phyloP scores from a whole-genome alignment of 1,284 basidiomycete genomes.

The Apiotrichum brassicae region DNA sequence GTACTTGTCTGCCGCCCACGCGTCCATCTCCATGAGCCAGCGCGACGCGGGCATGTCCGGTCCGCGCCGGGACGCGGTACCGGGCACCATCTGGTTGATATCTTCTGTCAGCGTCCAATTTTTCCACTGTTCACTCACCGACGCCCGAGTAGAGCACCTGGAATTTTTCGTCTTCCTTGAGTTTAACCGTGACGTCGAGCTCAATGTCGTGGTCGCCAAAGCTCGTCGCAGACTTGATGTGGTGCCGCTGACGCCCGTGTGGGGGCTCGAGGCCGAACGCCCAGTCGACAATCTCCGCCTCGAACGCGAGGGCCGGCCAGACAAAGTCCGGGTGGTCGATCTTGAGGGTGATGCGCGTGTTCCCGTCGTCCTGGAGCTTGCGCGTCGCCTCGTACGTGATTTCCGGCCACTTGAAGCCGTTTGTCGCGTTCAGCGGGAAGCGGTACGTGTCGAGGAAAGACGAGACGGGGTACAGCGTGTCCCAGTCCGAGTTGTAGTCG shows the following conservation, averaged over 20 bases:
- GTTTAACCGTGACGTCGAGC: conserved; percentile 30
- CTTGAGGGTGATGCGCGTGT: conserved; percentile 62
- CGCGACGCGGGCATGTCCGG: conserved; percentile 39
- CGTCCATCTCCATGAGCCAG: conserved; percentile 37
- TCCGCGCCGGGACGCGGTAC: conserved; percentile 32
- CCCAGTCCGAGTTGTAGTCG: conserved; percentile 60
- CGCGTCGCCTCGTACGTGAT: conserved; percentile 20
- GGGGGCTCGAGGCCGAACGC: conserved; percentile 70
- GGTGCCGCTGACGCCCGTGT: conserved; percentile 67
- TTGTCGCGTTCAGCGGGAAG: conserved; percentile 16
- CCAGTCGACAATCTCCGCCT: conserved; percentile 85
- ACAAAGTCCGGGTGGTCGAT: conserved; percentile 66
- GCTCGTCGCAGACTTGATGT: conserved; percentile 62
- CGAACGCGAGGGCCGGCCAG: conserved; percentile 72
- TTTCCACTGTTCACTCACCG: too few relatives aligned
- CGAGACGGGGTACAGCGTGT: conserved; percentile 79
- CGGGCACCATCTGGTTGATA: conserved; percentile 45
- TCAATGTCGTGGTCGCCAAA: conserved; percentile 33
- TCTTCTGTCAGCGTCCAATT: conserved; percentile 11
- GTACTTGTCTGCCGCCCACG: conserved; percentile 37
- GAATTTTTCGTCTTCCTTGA: conserved; percentile 23
- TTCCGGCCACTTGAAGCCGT: conserved; percentile 32
- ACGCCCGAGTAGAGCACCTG: conserved; percentile 41
- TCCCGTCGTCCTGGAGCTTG: conserved; percentile 50
- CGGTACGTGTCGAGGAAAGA: conserved; percentile 41